Base-by-base conservation (phyloP, 176 grass and related monocot species). In the Oryza meyeriana region DNA sequence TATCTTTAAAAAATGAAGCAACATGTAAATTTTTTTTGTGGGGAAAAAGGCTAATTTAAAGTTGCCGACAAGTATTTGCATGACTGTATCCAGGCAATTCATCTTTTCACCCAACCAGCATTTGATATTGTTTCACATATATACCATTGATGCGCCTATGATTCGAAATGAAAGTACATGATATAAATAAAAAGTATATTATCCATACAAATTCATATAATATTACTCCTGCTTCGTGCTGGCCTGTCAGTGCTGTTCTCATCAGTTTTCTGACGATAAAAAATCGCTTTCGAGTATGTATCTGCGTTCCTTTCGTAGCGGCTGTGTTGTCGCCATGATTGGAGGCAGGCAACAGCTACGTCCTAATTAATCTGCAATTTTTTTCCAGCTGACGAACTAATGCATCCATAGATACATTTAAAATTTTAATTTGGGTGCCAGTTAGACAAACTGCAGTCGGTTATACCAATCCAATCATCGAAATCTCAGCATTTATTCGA, bases 311-410 rank as follows among this genome's bases (percentile, higher is more conserved):
- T 79, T 61, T 52, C 48, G 44, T 2, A 47, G 45, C 40, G 0
- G 76, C 38, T 67, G 76, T 22, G 70, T 55, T 76, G 87, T 85
- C 52, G 24, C 30, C 71, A 81, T 85, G 87, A 76, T 89, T 76
- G 64, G 76, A 55, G 63, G 55, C 52, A 77, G 71, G 71, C 82
- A 62, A 44, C 87, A 61, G 34, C 70, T 80, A 39, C 66, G 10
- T 12, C 80, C 34, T 27, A 34, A 72, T 52, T 27, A 34, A 58
- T 58, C 52, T 10, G 20, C 52, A 3, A 9, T 24, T 24, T 29
- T 20, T 65, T 36, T 2, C 50, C 38, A 77, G 41, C 12, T 63
- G 64, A 87, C 71, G 57, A 1, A 29, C n/a, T 29, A 14, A 42
- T 31, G 12, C 25, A n/a, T 12, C 2, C 13, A 0, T 79, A n/a